Conservation (phyloP, 2,329 filamentous ascomycete genomes). For the Chaetomium olivaceum region DNA sequence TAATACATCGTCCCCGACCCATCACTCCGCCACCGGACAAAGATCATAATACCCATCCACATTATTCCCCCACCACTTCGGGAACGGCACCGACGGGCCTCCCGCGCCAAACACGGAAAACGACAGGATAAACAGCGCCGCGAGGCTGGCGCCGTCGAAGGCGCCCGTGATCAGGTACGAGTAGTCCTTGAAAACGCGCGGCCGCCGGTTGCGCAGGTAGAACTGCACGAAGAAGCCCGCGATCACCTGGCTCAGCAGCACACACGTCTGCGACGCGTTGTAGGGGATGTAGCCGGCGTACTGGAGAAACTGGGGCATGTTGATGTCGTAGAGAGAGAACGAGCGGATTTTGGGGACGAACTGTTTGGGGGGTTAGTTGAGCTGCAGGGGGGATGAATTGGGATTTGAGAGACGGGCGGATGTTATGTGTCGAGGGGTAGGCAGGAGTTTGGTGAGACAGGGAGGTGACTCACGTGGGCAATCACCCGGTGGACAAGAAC, state of each 20-base stretch:
- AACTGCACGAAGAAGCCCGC: constrained; percentile 52
- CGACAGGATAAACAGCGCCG: constrained; percentile 53
- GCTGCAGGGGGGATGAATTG: neutral
- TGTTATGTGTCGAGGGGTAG: too few relatives aligned
- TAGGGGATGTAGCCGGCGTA: constrained; percentile 57
- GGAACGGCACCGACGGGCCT: constrained; percentile 44
- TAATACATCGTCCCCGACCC: too few relatives aligned
- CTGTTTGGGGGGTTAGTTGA: constrained; percentile 33
- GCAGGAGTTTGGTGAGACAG: too few relatives aligned
- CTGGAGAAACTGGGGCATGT: constrained; percentile 56
- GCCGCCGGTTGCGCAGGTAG: constrained; percentile 54
- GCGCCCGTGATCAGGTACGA: constrained; percentile 55
- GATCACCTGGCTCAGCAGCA: constrained; percentile 49
- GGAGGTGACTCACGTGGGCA: constrained; percentile 38
- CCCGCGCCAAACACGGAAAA: constrained; percentile 59
- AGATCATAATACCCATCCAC: constrained; percentile 49
- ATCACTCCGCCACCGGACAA: constrained; percentile 40
- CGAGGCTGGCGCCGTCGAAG: constrained; percentile 52
- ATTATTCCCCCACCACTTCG: constrained; percentile 58
- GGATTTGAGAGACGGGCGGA: too few relatives aligned
- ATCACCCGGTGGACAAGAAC: constrained; percentile 49
- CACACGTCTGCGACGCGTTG: constrained; percentile 57
- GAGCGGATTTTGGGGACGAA: constrained; percentile 49
- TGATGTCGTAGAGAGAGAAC: constrained; percentile 48
- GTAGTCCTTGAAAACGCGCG: constrained; percentile 55